Evolutionary conservation across 305 asterid species (phyloP).

Genomic region (Galium porrigens): DNA sequence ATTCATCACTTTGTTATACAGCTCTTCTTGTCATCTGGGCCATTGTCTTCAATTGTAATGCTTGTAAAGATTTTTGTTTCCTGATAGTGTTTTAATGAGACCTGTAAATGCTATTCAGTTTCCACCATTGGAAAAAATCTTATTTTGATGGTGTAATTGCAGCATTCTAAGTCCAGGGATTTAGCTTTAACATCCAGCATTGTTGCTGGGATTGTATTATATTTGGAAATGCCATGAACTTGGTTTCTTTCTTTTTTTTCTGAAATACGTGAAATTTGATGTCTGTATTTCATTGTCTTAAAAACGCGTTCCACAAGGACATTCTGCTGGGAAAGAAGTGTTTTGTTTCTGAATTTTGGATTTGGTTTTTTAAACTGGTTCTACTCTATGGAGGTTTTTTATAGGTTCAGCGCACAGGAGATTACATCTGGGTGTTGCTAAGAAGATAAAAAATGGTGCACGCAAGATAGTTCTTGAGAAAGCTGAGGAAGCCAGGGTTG

Average conservation of each 20-base stretch:
- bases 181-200: not conserved
- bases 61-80: not conserved
- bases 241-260: not conserved
- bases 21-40: not conserved
- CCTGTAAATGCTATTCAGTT: not conserved
- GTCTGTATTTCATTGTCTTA: not conserved
- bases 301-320: not conserved
- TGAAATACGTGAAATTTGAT: not conserved
- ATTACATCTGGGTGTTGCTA: constrained; percentile 69
- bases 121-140: not conserved
- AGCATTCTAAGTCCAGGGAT: not conserved
- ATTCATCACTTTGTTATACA: not conserved
- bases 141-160: not conserved
- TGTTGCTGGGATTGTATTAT: too few relatives aligned
- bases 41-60: too few relatives aligned
- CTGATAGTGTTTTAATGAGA: not conserved
- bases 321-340: not conserved
- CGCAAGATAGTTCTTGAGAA: constrained; percentile 85
- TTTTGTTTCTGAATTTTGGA: not conserved
- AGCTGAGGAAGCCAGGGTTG: constrained; percentile 95
- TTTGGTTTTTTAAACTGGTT: constrained; percentile 19
- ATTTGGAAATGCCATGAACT: not conserved
- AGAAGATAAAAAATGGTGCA: constrained; percentile 90
- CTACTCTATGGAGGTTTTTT: constrained; percentile 15
- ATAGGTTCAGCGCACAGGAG: constrained; percentile 52